Conservation (phyloP, 2,329 filamentous ascomycete genomes). For the Trichoderma sp. region DNA sequence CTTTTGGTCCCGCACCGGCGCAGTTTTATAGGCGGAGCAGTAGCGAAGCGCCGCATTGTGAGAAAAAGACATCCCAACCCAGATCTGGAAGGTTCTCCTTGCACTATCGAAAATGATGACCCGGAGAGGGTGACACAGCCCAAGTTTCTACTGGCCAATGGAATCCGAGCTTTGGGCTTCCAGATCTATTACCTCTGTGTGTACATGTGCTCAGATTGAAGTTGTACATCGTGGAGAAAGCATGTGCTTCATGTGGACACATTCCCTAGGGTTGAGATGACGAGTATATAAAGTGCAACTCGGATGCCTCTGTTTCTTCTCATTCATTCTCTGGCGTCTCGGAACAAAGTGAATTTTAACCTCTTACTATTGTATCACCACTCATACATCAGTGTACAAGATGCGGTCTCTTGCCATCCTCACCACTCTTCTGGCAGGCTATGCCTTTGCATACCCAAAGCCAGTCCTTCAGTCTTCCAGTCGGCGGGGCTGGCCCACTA, state of each 20-base stretch:
- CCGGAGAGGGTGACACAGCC: not conserved
- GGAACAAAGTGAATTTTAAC: not conserved
- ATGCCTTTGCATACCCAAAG: slow-evolving; percentile 18
- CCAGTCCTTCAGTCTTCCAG: not conserved
- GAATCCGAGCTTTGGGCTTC: not conserved
- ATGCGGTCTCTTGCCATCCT: slow-evolving; percentile 13
- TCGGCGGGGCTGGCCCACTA: slow-evolving; percentile 12
- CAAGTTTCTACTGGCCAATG: not conserved
- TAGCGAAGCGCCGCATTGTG: slow-evolving; percentile 8
- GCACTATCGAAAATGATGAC: not conserved
- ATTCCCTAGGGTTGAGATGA: not conserved
- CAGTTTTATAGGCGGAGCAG: slow-evolving; percentile 7
- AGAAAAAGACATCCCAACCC: slow-evolving; percentile 1
- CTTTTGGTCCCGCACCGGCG: not conserved
- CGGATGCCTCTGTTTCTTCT: not conserved
- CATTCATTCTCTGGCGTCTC: not conserved
- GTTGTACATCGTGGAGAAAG: slow-evolving; percentile 3
- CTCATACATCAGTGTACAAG: not conserved
- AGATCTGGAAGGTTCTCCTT: slow-evolving; percentile 17
- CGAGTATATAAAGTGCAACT: not conserved
- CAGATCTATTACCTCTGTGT: not conserved
- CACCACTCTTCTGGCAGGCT: slow-evolving; percentile 11
- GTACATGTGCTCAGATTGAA: not conserved
- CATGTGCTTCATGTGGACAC: not conserved
- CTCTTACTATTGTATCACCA: not conserved